Evolutionary conservation across 2,329 filamentous ascomycete species (phyloP).

Genomic region (Colletotrichum costaricense): DNA sequence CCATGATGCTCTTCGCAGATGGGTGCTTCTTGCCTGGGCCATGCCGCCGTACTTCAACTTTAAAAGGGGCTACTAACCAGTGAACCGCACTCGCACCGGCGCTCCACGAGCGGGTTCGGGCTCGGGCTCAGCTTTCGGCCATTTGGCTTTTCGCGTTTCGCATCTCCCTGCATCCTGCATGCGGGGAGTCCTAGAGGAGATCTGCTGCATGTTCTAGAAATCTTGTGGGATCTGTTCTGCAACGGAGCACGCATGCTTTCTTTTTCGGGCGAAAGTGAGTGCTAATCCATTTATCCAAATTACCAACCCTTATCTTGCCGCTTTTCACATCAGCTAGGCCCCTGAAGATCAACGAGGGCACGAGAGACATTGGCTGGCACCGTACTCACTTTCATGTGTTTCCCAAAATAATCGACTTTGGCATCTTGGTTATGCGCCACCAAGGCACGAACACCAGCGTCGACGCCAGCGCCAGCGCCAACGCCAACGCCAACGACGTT

Average conservation of each 20-base stretch:
- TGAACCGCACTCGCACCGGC: constrained; percentile 11
- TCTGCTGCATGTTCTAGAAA: constrained; percentile 33
- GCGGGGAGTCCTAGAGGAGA: constrained; percentile 21
- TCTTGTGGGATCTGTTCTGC: constrained; percentile 30
- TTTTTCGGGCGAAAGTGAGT: constrained; percentile 6
- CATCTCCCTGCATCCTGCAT: constrained; percentile 28
- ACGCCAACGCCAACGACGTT: constrained; percentile 10
- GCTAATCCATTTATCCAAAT: neutral
- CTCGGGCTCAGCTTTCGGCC: constrained; percentile 19
- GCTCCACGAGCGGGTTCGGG: constrained; percentile 21
- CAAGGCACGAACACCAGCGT: neutral
- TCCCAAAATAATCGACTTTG: neutral
- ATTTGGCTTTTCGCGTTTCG: constrained; percentile 16
- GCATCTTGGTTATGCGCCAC: neutral
- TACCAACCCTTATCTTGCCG: neutral
- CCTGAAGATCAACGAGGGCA: neutral
- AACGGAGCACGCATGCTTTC: constrained; percentile 19
- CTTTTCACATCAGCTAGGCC: too few relatives aligned
- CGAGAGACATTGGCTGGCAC: neutral
- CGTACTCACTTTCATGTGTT: neutral
- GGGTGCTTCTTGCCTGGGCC: constrained; percentile 1
- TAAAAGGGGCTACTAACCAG: constrained; percentile 1
- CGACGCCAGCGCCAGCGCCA: neutral
- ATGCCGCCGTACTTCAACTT: constrained; percentile 18
- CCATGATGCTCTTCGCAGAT: constrained; percentile 28